Conservation (phyloP, 352 stramenopile genomes). For the Pythium plurisporium region DNA sequence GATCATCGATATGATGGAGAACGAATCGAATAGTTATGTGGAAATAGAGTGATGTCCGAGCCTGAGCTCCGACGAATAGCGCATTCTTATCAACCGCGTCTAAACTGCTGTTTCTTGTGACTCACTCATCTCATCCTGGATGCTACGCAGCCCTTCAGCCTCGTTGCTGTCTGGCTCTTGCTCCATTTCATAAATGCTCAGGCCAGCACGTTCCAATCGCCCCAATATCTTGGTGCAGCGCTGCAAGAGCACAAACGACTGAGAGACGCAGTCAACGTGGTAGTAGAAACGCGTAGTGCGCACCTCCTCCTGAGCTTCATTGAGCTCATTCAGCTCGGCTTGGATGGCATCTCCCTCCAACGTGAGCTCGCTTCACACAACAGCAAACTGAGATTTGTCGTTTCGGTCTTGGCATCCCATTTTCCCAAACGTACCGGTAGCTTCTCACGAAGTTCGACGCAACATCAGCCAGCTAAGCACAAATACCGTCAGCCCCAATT, state of each 20-base stretch:
- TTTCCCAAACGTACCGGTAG: conserved; percentile 10
- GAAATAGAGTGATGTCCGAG: conserved; percentile 28
- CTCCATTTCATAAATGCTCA: conserved; percentile 16
- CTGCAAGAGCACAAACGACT: not conserved
- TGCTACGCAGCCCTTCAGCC: not conserved
- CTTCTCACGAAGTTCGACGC: conserved; percentile 21
- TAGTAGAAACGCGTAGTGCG: not conserved
- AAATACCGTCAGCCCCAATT: not conserved
- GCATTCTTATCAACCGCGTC: conserved; percentile 8
- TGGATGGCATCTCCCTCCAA: conserved; percentile 52
- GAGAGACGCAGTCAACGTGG: not conserved
- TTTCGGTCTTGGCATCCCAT: too few species aligned
- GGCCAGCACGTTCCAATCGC: conserved; percentile 14
- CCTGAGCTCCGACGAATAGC: conserved; percentile 18
- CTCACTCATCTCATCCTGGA: not conserved
- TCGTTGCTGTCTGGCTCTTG: conserved; percentile 1
- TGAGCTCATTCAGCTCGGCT: conserved; percentile 51
- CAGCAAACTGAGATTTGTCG: too few species aligned
- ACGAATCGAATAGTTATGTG: conserved; percentile 24
- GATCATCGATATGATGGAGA: not conserved
- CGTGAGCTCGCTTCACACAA: conserved; percentile 36
- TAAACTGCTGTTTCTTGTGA: too few species aligned
- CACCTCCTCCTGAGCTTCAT: conserved; percentile 52
- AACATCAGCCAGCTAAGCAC: conserved; percentile 22
- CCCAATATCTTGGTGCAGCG: conserved; percentile 16